phyloP scores from a whole-genome alignment of 2,329 filamentous ascomycete genomes.

The Ophiosphaerella narmari region DNA sequence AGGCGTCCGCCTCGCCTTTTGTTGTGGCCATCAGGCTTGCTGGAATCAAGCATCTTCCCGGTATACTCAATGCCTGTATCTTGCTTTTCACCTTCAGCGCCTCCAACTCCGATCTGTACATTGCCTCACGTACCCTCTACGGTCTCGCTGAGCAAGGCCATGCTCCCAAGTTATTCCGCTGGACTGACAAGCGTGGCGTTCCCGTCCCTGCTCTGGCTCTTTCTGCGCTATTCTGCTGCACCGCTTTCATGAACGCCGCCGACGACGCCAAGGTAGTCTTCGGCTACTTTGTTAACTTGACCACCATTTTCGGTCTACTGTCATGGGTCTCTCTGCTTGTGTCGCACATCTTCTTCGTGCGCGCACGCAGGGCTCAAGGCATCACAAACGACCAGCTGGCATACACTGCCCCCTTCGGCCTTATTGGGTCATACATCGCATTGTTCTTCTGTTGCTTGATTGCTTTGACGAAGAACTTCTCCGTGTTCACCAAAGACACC shows the following conservation, averaged over 20 bases:
- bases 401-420: constrained; percentile 73
- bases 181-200: constrained; percentile 72
- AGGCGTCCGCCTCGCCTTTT: constrained; percentile 71
- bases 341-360: constrained; percentile 55
- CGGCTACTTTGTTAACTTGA: constrained; percentile 55
- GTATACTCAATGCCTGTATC: constrained; percentile 75
- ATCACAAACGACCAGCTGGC: constrained; percentile 50
- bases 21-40: constrained; percentile 72
- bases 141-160: constrained; percentile 73
- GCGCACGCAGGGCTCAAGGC: constrained; percentile 52
- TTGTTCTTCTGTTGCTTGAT: constrained; percentile 74
- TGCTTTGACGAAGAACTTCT: constrained; percentile 81
- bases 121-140: constrained; percentile 72
- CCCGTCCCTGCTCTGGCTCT: constrained; percentile 68
- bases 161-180: constrained; percentile 72
- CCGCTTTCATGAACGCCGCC: constrained; percentile 64
- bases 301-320: constrained; percentile 48
- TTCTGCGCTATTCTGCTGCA: constrained; percentile 65
- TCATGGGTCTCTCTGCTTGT: constrained; percentile 57
- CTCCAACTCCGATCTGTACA: constrained; percentile 78
- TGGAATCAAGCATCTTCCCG: constrained; percentile 65
- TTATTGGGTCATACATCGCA: constrained; percentile 69
- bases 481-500: constrained; percentile 64
- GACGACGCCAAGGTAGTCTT: constrained; percentile 50
- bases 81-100: constrained; percentile 77